Evolutionary conservation across 2,329 filamentous ascomycete genomes (phyloP).

Genomic region (Aspergillus sp.): DNA sequence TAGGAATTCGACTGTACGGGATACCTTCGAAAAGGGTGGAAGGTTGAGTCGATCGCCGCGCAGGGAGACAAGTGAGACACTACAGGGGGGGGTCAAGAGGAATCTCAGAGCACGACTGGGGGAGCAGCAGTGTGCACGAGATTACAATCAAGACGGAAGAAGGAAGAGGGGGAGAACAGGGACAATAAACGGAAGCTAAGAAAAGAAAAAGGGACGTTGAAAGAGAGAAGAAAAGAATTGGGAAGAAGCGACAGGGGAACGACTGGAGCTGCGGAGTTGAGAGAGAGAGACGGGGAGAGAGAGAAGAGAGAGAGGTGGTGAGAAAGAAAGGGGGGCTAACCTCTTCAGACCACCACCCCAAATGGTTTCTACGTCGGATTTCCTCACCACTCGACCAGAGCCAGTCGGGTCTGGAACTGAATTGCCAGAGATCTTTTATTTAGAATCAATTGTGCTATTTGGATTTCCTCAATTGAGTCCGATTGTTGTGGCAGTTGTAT

Average conservation of each 20-base stretch:
- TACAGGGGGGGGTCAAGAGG: slow-evolving; percentile 1
- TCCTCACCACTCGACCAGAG: background rate
- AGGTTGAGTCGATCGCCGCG: slow-evolving; percentile 9
- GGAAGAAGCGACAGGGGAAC: slow-evolving; percentile 19
- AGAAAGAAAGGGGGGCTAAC: slow-evolving; percentile 32
- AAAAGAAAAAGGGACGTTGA: slow-evolving; percentile 19
- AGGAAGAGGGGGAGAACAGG: slow-evolving; percentile 5
- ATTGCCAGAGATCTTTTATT: too few species aligned
- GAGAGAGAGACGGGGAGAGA: slow-evolving; percentile 17
- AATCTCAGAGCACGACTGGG: slow-evolving; percentile 11
- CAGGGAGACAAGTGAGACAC: slow-evolving; percentile 7
- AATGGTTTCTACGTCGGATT: background rate
- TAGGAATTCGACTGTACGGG: background rate
- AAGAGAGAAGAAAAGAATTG: slow-evolving; percentile 24
- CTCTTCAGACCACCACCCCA: background rate
- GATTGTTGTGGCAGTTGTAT: too few species aligned
- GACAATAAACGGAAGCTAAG: slow-evolving; percentile 17
- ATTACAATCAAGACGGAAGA: slow-evolving; percentile 14
- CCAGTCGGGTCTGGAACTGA: too few species aligned
- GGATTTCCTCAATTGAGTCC: too few species aligned
- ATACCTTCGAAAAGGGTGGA: slow-evolving; percentile 10
- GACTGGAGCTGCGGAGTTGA: slow-evolving; percentile 22
- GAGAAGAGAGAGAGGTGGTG: slow-evolving; percentile 20
- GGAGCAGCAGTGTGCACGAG: slow-evolving; percentile 7
- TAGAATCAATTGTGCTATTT: too few species aligned